phyloP scores from a whole-genome alignment of 2,329 filamentous ascomycete genomes.

The Drechslerella dactyloides region DNA sequence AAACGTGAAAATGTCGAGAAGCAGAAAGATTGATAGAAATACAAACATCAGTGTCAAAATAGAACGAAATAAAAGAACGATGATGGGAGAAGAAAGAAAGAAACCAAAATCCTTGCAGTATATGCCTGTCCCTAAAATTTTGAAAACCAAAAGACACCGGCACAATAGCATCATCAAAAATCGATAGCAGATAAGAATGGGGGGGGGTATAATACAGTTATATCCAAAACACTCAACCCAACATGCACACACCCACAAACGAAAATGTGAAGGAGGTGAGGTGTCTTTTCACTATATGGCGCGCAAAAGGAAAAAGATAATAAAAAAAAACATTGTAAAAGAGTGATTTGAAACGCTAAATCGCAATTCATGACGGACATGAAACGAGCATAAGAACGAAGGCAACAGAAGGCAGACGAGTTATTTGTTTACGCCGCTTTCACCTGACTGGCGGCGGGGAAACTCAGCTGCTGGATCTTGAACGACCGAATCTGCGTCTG shows the following conservation, averaged over 20 bases:
- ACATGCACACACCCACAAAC: constrained; percentile 6
- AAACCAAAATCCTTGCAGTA: constrained; percentile 27
- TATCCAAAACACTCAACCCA: constrained; percentile 18
- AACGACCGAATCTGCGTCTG: constrained; percentile 43
- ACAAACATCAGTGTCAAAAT: constrained; percentile 13
- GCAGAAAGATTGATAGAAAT: constrained; percentile 9
- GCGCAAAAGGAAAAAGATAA: constrained; percentile 6
- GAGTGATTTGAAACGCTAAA: constrained; percentile 22
- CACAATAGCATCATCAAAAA: background rate
- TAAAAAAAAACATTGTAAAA: background rate
- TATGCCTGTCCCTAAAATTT: background rate
- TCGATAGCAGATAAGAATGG: constrained; percentile 1
- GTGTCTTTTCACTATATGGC: background rate
- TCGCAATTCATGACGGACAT: constrained; percentile 44
- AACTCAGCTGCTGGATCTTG: constrained; percentile 42
- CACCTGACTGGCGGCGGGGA: constrained; percentile 11
- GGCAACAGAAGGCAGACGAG: constrained; percentile 5
- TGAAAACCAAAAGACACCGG: background rate
- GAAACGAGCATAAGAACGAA: constrained; percentile 29
- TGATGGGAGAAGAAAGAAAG: background rate
- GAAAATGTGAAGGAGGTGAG: constrained; percentile 5
- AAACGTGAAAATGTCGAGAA: background rate
- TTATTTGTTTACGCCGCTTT: constrained; percentile 10
- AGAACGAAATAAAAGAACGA: constrained; percentile 18
- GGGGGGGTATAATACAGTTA: constrained; percentile 5